phyloP scores from a whole-genome alignment of 805 yeast species.

The Zygoascus tannicola region DNA sequence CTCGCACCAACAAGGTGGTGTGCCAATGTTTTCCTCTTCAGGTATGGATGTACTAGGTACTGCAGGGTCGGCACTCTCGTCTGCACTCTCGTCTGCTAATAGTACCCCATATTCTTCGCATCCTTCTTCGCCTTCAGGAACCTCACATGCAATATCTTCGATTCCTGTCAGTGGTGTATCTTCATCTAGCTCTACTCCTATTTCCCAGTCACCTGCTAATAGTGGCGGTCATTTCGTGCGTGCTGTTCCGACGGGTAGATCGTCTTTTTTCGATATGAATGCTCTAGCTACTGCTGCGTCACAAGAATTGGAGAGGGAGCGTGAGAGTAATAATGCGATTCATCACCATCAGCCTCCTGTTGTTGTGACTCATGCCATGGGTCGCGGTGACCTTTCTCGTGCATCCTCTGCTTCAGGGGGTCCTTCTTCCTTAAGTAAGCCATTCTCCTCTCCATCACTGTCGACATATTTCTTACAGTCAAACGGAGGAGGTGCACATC shows the following conservation, averaged over 20 bases:
- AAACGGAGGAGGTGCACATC: constrained; percentile 8
- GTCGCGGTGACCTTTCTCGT: not conserved
- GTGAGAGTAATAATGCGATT: constrained; percentile 4
- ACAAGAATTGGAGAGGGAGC: constrained; percentile 35
- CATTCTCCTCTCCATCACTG: constrained; percentile 19
- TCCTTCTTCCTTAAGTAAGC: not conserved
- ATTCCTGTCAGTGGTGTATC: not conserved
- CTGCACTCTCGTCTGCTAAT: not conserved
- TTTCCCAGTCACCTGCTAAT: constrained; percentile 2
- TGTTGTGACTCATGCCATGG: too few relatives aligned
- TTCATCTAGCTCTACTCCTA: not conserved
- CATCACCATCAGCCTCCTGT: constrained; percentile 2
- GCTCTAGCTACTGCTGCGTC: constrained; percentile 37
- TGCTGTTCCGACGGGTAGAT: constrained; percentile 14
- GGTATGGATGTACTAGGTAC: not conserved
- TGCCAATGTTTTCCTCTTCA: not conserved
- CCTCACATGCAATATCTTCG: not conserved
- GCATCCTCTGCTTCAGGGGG: not conserved
- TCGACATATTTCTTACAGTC: constrained; percentile 17
- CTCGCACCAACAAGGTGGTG: not conserved
- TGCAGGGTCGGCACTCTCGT: not conserved
- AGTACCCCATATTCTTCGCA: not conserved
- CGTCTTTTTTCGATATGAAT: constrained; percentile 30
- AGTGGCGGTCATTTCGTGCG: constrained; percentile 15
- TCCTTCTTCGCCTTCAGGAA: not conserved